Percentiles rank a stretch among this genome's conserved stretches.
Conservation (phyloP, 2,329 filamentous ascomycete species). For the Penicillium sp. region DNA sequence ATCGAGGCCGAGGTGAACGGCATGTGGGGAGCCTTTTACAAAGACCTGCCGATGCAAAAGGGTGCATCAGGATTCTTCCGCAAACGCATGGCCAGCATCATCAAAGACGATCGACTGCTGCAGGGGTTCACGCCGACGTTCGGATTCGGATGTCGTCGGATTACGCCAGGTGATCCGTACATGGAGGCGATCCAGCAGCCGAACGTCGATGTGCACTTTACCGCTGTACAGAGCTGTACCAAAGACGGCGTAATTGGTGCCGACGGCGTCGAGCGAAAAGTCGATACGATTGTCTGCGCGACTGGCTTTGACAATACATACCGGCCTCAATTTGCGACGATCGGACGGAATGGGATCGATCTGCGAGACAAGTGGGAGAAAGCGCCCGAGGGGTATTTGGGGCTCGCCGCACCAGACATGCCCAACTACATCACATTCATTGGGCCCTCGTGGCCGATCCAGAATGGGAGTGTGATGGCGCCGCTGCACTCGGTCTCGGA, state of each 20-base stretch:
- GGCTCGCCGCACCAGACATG: constrained; percentile 51
- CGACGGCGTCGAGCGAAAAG: constrained; percentile 22
- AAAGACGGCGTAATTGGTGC: constrained; percentile 36
- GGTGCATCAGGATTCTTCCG: background rate
- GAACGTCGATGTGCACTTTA: constrained; percentile 52
- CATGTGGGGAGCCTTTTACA: constrained; percentile 12
- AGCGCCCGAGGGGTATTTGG: constrained; percentile 51
- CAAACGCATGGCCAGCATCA: background rate
- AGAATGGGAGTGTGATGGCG: constrained; percentile 44
- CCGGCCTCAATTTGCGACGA: constrained; percentile 51
- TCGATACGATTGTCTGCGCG: constrained; percentile 27
- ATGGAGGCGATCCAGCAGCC: constrained; percentile 47
- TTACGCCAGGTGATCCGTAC: constrained; percentile 50
- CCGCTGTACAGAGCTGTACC: constrained; percentile 44
- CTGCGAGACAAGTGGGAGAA: constrained; percentile 53
- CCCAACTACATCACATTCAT: constrained; percentile 52
- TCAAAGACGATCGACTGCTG: constrained; percentile 7
- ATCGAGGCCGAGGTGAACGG: constrained; percentile 11
- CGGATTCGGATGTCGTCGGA: constrained; percentile 42
- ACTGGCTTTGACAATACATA: constrained; percentile 36
- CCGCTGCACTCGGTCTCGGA: constrained; percentile 50
- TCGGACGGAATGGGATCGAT: constrained; percentile 43
- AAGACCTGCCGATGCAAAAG: background rate
- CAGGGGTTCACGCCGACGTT: background rate
- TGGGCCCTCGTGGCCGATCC: constrained; percentile 42